Evolutionary conservation across 148 eudicot genomes (phyloP).

Genomic region (Rhododendron williamsianum): DNA sequence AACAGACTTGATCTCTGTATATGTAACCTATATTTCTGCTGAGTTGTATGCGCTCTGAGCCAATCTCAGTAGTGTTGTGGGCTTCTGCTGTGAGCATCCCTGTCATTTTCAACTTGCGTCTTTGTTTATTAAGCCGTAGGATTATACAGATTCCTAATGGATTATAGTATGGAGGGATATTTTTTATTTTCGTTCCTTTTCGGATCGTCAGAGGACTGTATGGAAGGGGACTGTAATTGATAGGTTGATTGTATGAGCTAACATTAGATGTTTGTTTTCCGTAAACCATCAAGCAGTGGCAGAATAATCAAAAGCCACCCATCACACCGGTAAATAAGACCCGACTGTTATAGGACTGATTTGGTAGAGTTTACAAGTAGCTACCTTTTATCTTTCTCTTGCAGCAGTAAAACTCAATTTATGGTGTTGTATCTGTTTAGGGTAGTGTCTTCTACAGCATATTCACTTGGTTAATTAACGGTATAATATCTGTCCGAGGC

Average conservation of each 20-base stretch:
- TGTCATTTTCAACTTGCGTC: not conserved
- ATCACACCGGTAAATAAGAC: not conserved
- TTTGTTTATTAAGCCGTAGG: not conserved
- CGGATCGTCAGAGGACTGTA: not conserved
- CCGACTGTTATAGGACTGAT: not conserved
- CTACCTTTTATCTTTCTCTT: not conserved
- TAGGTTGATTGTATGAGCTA: not conserved
- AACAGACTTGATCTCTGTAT: slow-evolving; percentile 15
- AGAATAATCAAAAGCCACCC: not conserved
- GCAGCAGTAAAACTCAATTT: not conserved
- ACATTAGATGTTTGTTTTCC: not conserved
- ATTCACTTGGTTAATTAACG: not conserved
- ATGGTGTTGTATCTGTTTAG: not conserved
- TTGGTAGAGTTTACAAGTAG: not conserved
- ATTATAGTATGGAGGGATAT: not conserved
- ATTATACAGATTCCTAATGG: not conserved
- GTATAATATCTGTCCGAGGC: not conserved
- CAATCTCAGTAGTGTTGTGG: slow-evolving; percentile 11
- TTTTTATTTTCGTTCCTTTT: not conserved
- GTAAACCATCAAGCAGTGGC: not conserved
- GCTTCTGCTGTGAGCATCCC: slow-evolving; percentile 2
- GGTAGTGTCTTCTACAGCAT: not conserved
- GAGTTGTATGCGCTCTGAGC: slow-evolving; percentile 6
- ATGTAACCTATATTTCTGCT: slow-evolving; percentile 9
- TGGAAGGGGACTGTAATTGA: not conserved